Conservation (phyloP, 495 filamentous ascomycete genomes). For the Xylaria longipes region DNA sequence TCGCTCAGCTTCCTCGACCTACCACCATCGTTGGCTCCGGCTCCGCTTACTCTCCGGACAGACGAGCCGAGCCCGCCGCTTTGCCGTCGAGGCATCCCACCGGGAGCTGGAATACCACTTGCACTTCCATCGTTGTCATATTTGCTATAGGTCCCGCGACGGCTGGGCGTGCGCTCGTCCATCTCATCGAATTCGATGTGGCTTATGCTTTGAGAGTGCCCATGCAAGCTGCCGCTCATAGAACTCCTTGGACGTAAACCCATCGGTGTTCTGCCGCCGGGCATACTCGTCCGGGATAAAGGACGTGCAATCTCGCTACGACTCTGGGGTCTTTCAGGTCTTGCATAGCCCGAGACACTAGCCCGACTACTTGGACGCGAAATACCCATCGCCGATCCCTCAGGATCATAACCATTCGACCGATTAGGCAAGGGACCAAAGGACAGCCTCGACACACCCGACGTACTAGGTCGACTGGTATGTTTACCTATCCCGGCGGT, state of each 20-base stretch:
- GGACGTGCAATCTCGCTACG: constrained; percentile 64
- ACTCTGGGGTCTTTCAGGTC: constrained; percentile 57
- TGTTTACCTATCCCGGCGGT: constrained; percentile 47
- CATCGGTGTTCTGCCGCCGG: constrained; percentile 69
- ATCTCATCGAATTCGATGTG: constrained; percentile 49
- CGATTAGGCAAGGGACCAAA: constrained; percentile 60
- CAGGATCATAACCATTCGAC: constrained; percentile 40
- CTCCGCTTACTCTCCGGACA: constrained; percentile 51
- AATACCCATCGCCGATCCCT: constrained; percentile 41
- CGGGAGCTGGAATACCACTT: constrained; percentile 47
- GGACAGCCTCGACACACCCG: constrained; percentile 59
- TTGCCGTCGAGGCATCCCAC: constrained; percentile 59
- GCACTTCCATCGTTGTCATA: constrained; percentile 55
- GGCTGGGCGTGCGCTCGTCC: constrained; percentile 57
- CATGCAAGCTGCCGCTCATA: constrained; percentile 61
- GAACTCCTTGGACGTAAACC: constrained; percentile 62
- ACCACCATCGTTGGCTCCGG: constrained; percentile 44
- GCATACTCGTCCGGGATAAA: constrained; percentile 63
- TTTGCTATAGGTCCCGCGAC: constrained; percentile 58
- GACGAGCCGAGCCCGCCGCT: constrained; percentile 56
- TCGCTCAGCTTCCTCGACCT: constrained; percentile 49
- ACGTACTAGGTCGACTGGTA: constrained; percentile 58
- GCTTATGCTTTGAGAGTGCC: constrained; percentile 55
- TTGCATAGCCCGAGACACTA: constrained; percentile 59
- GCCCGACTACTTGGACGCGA: constrained; percentile 68